Percentiles rank a stretch among this genome's conserved stretches.
phyloP scores from a whole-genome alignment of 2,329 filamentous ascomycete genomes.

The Leptographium radiaticola region DNA sequence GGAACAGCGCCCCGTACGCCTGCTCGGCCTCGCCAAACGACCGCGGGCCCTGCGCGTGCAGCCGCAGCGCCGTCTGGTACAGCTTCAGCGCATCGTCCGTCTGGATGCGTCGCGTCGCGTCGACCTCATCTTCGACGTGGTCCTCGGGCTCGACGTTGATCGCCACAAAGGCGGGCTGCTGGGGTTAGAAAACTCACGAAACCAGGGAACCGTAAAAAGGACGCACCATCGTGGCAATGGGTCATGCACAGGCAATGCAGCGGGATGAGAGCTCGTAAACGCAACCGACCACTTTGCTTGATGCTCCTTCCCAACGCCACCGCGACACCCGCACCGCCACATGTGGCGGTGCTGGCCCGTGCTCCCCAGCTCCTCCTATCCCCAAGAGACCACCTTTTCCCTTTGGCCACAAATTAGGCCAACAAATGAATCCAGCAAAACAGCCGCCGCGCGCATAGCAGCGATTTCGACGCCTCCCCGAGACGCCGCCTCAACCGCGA shows the following conservation, averaged over 20 bases:
- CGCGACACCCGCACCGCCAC: neutral
- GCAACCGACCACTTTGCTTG: neutral
- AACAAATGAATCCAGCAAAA: too few species aligned
- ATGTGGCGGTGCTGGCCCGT: neutral
- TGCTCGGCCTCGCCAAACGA: slow-evolving; percentile 64
- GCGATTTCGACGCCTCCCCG: too few species aligned
- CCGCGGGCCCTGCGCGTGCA: slow-evolving; percentile 72
- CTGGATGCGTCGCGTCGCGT: slow-evolving; percentile 89
- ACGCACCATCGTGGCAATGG: neutral
- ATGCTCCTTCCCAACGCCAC: neutral
- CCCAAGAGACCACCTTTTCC: too few species aligned
- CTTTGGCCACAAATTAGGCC: too few species aligned
- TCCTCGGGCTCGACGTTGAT: slow-evolving; percentile 93
- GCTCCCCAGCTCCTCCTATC: too few species aligned
- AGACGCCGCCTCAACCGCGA: slow-evolving; percentile 6
- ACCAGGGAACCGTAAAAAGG: too few species aligned
- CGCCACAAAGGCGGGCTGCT: slow-evolving; percentile 59
- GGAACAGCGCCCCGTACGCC: slow-evolving; percentile 75
- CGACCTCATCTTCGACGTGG: slow-evolving; percentile 77
- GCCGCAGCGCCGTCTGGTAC: slow-evolving; percentile 81
- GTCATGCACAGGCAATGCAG: too few species aligned
- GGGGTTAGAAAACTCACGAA: neutral
- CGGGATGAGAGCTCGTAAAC: too few species aligned
- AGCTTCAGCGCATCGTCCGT: slow-evolving; percentile 94
- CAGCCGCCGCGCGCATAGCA: too few species aligned